Conservation (phyloP, 441 rosid genomes). For the Populus trichocarpa region DNA sequence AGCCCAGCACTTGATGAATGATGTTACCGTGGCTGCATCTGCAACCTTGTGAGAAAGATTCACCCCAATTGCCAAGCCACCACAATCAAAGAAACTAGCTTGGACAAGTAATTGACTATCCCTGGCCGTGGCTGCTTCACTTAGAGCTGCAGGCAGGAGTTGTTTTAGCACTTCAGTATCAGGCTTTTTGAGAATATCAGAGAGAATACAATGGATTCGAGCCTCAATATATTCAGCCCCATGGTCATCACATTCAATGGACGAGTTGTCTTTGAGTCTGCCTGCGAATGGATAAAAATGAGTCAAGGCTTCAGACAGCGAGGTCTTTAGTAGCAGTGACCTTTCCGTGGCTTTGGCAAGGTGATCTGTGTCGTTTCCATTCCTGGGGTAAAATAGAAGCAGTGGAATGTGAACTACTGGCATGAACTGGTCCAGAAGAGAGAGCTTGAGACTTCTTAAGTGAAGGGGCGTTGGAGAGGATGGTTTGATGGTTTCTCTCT, state of each 20-base stretch:
- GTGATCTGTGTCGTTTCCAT: neutral
- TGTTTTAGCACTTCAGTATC: constrained; percentile 19
- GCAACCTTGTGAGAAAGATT: constrained; percentile 25
- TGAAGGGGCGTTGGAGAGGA: constrained; percentile 27
- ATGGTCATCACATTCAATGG: constrained; percentile 38
- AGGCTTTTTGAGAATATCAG: constrained; percentile 25
- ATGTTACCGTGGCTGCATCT: constrained; percentile 15
- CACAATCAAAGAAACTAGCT: constrained; percentile 28
- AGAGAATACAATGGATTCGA: constrained; percentile 26
- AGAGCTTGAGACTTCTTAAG: constrained; percentile 12
- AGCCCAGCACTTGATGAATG: constrained; percentile 17
- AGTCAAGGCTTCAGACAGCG: constrained; percentile 23
- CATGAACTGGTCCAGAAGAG: constrained; percentile 31
- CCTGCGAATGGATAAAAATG: constrained; percentile 42
- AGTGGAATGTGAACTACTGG: constrained; percentile 15
- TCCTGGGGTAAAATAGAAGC: constrained; percentile 22
- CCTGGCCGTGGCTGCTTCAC: constrained; percentile 20
- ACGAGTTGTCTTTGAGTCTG: constrained; percentile 29
- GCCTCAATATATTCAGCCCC: constrained; percentile 46
- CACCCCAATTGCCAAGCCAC: constrained; percentile 30
- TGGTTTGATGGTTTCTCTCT: constrained; percentile 26
- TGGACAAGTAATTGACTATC: constrained; percentile 25
- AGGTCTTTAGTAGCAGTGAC: constrained; percentile 19
- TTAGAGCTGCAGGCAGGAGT: constrained; percentile 28
- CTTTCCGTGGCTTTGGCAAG: neutral